phyloP scores from a whole-genome alignment of 176 grass and related monocot genomes.

The Themeda triandra region DNA sequence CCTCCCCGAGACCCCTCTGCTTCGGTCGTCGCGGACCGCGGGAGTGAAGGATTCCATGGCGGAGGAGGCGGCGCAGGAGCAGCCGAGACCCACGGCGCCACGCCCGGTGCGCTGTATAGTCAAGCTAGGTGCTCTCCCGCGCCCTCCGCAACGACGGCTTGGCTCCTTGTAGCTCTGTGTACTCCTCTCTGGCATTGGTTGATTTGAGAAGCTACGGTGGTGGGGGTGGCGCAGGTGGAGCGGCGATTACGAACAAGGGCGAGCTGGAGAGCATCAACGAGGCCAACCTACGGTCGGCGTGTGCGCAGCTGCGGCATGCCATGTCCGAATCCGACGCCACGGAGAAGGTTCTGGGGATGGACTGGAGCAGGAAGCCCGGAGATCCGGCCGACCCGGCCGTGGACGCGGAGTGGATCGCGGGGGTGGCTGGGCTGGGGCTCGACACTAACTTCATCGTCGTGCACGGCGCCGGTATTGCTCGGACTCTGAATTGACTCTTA shows the following conservation, averaged over 20 bases:
- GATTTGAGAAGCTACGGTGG: background rate
- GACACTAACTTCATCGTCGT: slow-evolving; percentile 77
- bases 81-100: background rate
- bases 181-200: background rate
- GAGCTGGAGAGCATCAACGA: slow-evolving; percentile 81
- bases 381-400: slow-evolving; percentile 34
- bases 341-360: slow-evolving; percentile 54
- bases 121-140: slow-evolving; percentile 56
- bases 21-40: background rate
- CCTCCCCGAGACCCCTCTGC: background rate
- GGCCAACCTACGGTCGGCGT: slow-evolving; percentile 54
- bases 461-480: slow-evolving; percentile 78
- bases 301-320: slow-evolving; percentile 70
- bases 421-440: slow-evolving; percentile 30
- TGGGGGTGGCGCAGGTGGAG: slow-evolving; percentile 50
- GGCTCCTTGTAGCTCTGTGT: background rate
- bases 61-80: background rate
- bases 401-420: slow-evolving; percentile 32
- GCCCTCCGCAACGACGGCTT: background rate
- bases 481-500: background rate
- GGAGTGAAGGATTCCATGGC: slow-evolving; percentile 34
- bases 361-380: slow-evolving; percentile 70
- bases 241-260: slow-evolving; percentile 92
- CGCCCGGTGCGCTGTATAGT: slow-evolving; percentile 63
- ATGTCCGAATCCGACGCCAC: slow-evolving; percentile 44